Base-by-base conservation (phyloP, 768 basidiomycete genomes). In the Chiua virens region DNA sequence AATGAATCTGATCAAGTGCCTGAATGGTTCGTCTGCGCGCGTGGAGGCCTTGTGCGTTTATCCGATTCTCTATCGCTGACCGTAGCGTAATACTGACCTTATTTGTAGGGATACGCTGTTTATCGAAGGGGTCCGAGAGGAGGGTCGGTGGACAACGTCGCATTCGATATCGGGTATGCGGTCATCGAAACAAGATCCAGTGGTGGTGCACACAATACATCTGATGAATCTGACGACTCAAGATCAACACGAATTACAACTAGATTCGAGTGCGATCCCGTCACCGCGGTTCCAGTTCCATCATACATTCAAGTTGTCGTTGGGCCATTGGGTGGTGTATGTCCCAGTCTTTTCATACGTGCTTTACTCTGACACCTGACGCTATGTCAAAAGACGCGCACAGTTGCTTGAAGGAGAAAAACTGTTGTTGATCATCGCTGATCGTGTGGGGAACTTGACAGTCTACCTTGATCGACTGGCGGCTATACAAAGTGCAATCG, bases 341-440 rank as follows among this genome's bases (percentile, higher is more conserved):
- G 61, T 49, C 4, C 30, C 10, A 30, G 17, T 9, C 20, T 1
- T 3, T 23, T 22, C 10, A 5, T 37, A 17, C 34, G 20, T 30
- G 30, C 5, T 4, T n/a, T 5, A 13, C 39, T 8, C 22, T 40
- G 22, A 52, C 9, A 9, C 13, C 8, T 8, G 5, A 8, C n/a
- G 8, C 30, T 17, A 1, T 10, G 43, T n/a, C 3, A 44, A 2
- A 23, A 75, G 75, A 34, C 64, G 68, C 17, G 59, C 62, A 0
- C 79, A 81, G 46, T 34, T 80, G 2, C 67, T 81, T 18, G 67
- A 69, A 15, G 62, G 67, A 17, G 68, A 70, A n/a, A 74, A 61
- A 35, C 65, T 78, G 4, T 61, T 83, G 10, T 57, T 81, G 4
- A 63, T 82, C 2, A 50, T 76, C 6, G 65, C 72, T 9, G 72